Base-by-base conservation (phyloP, 2,329 filamentous ascomycete species). In the Tolypocladium paradoxum region DNA sequence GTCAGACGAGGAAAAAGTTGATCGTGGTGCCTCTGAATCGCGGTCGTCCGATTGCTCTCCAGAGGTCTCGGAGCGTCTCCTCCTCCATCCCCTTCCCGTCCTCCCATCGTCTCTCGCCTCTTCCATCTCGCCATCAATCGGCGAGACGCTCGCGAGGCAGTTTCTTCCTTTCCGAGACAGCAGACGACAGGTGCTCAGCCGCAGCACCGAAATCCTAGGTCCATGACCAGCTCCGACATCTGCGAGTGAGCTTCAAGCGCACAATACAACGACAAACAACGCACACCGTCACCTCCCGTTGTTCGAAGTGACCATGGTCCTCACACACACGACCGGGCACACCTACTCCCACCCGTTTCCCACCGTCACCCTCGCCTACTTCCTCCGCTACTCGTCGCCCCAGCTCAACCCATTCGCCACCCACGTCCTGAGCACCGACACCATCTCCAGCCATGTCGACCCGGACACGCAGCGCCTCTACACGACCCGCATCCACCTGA, bases 301-400 rank as follows among this genome's bases (percentile, higher is more conserved):
- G 27, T 27, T 20, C 27, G 43, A 47, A 53, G 65, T 58, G 64
- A 77, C 65, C 53, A 83, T 83, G 80, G 80, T 83, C 58, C 78
- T 83, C 70, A 81, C 77, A 7, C 80, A 82, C 68, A 81, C 79
- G 52, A 83, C 81, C 62, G 82, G 79, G 70, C 85, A 88, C 68
- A 81, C 78, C 63, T 90, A 91, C 76, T 78, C 84, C 59, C 89
- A 92, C 70, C 85, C 87, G 49, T 92, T 92, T 73, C 84, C 87
- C 57, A 88, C 88, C 67, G 88, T 93, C 57, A 90, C 88, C 49
- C 84, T 93, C 68, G 88, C 88, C 72, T 93, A 90, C 78, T 93
- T 92, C 72, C 84, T 93, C 49, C 87, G 88, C 59, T 93, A 93
- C 72, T 90, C 87, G 55, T 82, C 78, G 6, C 78, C 79, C 33